phyloP scores from a whole-genome alignment of 1,284 basidiomycete genomes.

The Golubevia pallescens region DNA sequence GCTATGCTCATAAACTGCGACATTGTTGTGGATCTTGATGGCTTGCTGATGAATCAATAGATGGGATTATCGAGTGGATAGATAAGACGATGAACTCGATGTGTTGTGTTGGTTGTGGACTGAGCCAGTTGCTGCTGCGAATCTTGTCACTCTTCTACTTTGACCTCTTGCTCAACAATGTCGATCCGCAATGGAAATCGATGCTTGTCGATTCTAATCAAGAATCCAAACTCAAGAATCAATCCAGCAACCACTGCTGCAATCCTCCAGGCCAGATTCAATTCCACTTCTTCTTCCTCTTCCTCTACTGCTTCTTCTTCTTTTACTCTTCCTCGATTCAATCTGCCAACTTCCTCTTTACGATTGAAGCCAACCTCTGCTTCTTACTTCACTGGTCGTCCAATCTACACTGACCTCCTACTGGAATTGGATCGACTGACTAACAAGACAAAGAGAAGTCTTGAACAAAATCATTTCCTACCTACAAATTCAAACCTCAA shows the following conservation, averaged over 20 bases:
- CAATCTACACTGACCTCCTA: constrained; percentile 78
- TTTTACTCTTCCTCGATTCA: constrained; percentile 12
- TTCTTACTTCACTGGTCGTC: constrained; percentile 85
- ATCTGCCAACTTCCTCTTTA: constrained; percentile 6
- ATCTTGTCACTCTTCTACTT: not conserved
- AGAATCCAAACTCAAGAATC: not conserved
- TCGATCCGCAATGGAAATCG: no score
- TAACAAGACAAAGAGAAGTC: constrained; percentile 69
- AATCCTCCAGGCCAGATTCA: not conserved
- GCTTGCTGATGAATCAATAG: no score
- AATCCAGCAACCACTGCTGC: not conserved
- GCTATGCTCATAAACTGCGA: no score
- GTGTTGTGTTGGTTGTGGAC: no score
- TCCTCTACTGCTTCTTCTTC: not conserved
- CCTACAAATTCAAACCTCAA: constrained; percentile 77
- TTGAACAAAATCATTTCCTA: constrained; percentile 75
- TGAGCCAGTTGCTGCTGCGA: not conserved
- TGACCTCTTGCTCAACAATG: not conserved
- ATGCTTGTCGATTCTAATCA: no score
- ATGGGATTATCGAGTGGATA: no score
- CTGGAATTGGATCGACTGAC: constrained; percentile 74
- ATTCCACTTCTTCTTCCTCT: not conserved
- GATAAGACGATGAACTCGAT: no score
- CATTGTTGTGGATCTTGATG: no score
- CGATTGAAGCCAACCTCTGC: constrained; percentile 69